Conservation (phyloP, 345 rosid species). For the Firmiana major region DNA sequence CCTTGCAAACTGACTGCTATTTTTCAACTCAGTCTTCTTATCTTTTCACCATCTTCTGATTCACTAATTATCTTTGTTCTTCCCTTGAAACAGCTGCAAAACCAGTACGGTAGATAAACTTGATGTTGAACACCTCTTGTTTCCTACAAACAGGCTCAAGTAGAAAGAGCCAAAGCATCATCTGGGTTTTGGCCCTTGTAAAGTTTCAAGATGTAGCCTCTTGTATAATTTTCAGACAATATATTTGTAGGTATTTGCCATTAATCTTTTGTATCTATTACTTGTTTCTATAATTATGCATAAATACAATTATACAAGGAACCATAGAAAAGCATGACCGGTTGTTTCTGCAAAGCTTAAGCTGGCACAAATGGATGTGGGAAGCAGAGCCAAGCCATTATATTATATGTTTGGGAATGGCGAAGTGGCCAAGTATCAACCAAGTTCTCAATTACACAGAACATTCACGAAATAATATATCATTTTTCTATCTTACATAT, state of each 20-base stretch:
- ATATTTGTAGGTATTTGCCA: background rate
- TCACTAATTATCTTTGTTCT: background rate
- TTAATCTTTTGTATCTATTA: background rate
- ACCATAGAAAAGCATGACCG: background rate
- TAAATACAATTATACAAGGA: background rate
- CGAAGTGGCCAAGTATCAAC: no score
- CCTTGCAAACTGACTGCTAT: background rate
- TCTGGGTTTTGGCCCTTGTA: background rate
- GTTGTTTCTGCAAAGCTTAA: background rate
- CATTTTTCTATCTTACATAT: no score
- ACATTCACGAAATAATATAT: no score
- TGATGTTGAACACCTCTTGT: background rate
- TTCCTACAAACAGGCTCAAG: background rate
- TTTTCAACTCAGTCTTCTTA: background rate
- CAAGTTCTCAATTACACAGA: no score
- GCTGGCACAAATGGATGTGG: background rate
- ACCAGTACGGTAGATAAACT: constrained; percentile 4
- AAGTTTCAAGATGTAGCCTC: background rate
- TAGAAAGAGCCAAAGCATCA: background rate
- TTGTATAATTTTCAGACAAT: background rate
- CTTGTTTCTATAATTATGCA: background rate
- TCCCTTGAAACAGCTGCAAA: background rate
- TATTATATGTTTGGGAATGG: no score
- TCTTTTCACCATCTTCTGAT: background rate
- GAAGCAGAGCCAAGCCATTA: no score